These are phyloP conservation scores for Scutellaria baicalensis DNA, from an alignment of 257 asterid genomes.

Conservation along the genomic window DNA sequence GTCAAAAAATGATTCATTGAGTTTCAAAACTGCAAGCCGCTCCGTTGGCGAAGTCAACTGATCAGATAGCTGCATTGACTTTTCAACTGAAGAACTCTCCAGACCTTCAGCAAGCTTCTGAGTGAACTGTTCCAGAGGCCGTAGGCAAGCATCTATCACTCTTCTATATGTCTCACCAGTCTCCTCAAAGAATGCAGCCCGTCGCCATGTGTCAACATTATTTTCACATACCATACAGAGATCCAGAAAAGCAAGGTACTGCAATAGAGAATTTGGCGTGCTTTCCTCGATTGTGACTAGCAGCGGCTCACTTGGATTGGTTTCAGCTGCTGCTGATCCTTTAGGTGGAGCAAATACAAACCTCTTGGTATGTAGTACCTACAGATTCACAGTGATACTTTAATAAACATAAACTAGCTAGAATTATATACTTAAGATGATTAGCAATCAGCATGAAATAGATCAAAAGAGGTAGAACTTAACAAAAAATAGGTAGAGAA, in stretches of 20 bases:
- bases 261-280: conserved; percentile 77
- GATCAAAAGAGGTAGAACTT: background rate
- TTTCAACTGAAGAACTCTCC: conserved; percentile 54
- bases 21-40: conserved; percentile 48
- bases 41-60: conserved; percentile 65
- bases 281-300: conserved; percentile 75
- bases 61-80: conserved; percentile 56
- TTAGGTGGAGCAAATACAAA: conserved; percentile 82
- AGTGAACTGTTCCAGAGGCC: conserved; percentile 67
- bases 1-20: conserved; percentile 55
- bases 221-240: conserved; percentile 86
- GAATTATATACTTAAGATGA: background rate
- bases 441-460: background rate
- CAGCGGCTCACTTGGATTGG: conserved; percentile 85
- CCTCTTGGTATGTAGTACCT: conserved; percentile 88
- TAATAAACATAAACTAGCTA: background rate
- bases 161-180: conserved; percentile 84
- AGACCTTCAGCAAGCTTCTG: conserved; percentile 53
- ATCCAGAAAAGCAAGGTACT: conserved; percentile 88
- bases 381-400: conserved; percentile 13
- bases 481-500: background rate
- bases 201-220: conserved; percentile 94
- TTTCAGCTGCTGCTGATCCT: conserved; percentile 98
- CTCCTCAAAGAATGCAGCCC: conserved; percentile 97
- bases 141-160: conserved; percentile 60